Conservation (phyloP, 331 rosid species). For the Rhamnella rubrinervis region DNA sequence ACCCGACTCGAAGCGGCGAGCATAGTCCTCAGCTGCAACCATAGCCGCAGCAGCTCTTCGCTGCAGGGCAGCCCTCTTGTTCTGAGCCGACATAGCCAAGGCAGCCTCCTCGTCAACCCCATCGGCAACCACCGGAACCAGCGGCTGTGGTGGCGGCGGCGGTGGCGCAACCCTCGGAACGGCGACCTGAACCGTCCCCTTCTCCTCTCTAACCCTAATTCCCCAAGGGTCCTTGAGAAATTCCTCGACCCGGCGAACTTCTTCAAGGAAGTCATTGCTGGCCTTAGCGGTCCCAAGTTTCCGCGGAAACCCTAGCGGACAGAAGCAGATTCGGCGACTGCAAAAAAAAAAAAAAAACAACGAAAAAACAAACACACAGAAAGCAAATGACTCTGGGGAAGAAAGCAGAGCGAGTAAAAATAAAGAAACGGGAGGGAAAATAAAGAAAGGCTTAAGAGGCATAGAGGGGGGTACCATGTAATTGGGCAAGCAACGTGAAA, state of each 20-base stretch:
- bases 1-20: constrained; percentile 79
- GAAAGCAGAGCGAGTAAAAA: not conserved
- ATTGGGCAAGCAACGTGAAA: constrained; percentile 99
- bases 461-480: constrained; percentile 62
- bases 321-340: constrained; percentile 95
- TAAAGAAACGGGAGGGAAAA: not conserved
- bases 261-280: constrained; percentile 47
- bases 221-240: constrained; percentile 60
- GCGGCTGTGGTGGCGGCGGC: constrained; percentile 37
- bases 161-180: constrained; percentile 85
- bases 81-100: constrained; percentile 54
- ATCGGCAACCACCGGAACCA: constrained; percentile 25
- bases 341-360: constrained; percentile 27
- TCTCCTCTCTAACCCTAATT: constrained; percentile 46
- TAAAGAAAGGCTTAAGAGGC: constrained; percentile 10
- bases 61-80: constrained; percentile 81
- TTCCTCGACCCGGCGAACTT: constrained; percentile 48
- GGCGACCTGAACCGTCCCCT: constrained; percentile 51
- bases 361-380: constrained; percentile 7
- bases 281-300: constrained; percentile 34
- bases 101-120: constrained; percentile 44
- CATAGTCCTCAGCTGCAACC: constrained; percentile 98
- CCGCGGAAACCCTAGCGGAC: constrained; percentile 89
- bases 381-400: constrained; percentile 3
- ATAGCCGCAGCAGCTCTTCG: constrained; percentile 90